Evolutionary conservation across 176 grass and related monocot genomes (phyloP).

Genomic region (Eleusine indica): DNA sequence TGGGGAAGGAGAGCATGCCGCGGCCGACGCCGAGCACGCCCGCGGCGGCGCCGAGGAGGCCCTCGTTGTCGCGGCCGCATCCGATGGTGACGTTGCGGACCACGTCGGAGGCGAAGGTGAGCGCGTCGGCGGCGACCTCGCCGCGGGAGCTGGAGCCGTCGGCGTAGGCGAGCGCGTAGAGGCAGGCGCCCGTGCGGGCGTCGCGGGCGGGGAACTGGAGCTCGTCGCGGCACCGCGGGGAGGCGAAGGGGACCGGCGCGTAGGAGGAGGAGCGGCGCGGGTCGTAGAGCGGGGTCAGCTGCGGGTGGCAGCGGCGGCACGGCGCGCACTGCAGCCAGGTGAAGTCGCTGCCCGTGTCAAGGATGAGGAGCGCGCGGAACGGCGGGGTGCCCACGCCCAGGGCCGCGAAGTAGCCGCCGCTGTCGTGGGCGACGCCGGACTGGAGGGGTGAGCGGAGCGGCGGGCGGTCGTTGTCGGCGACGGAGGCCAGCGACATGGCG

Average conservation of each 20-base stretch:
- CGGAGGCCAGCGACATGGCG: conserved; percentile 11
- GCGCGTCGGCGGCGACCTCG: conserved; percentile 58
- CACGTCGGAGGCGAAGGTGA: conserved; percentile 49
- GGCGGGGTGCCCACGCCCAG: conserved; percentile 67
- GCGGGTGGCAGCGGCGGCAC: conserved; percentile 75
- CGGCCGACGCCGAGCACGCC: conserved; percentile 72
- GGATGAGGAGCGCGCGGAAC: conserved; percentile 55
- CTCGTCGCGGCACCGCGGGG: conserved; percentile 41
- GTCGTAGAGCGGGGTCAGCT: conserved; percentile 63
- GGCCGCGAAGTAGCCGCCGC: conserved; percentile 72
- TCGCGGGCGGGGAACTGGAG: conserved; percentile 56
- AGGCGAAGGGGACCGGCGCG: conserved; percentile 44
- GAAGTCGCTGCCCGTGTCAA: conserved; percentile 91
- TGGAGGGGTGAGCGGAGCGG: conserved; percentile 49
- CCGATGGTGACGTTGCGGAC: conserved; percentile 54
- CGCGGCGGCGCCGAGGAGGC: conserved; percentile 52
- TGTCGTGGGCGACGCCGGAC: conserved; percentile 58
- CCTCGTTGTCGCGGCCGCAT: conserved; percentile 75
- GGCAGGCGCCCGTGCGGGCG: conserved; percentile 36
- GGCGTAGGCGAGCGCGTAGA: conserved; percentile 60
- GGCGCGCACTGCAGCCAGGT: conserved; percentile 78
- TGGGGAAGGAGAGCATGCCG: conserved; percentile 56
- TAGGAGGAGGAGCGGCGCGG: conserved; percentile 57
- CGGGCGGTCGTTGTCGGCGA: conserved; percentile 15
- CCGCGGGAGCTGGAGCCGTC: conserved; percentile 63